Evolutionary conservation across 192 early-diverging fungal genomes (phyloP).

Genomic region (Linnemannia schmuckeri): DNA sequence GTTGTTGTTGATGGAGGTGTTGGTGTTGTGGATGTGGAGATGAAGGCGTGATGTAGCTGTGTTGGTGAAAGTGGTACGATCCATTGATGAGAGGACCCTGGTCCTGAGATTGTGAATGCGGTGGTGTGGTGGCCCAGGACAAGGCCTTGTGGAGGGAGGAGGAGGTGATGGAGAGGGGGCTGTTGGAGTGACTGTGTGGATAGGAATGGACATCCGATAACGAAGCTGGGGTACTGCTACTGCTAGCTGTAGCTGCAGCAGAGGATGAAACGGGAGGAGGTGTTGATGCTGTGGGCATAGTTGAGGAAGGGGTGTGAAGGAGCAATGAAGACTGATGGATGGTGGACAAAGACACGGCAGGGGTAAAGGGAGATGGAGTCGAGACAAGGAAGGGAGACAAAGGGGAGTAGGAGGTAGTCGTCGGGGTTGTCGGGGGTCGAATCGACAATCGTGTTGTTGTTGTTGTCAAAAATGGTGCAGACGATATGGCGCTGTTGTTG

Average conservation of each 20-base stretch:
- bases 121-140: neutral
- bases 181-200: neutral
- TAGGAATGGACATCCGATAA: constrained; percentile 3
- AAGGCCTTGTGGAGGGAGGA: neutral
- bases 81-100: neutral
- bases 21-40: neutral
- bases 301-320: neutral
- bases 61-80: neutral
- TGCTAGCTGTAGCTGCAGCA: neutral
- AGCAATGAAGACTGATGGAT: neutral
- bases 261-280: neutral
- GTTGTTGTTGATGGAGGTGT: neutral
- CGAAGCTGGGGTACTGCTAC: neutral
- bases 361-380: neutral
- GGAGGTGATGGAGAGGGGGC: neutral
- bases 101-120: neutral
- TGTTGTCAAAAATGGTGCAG: neutral
- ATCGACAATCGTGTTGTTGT: neutral
- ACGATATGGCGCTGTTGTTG: neutral
- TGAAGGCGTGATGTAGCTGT: neutral
- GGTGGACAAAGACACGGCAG: neutral
- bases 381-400: neutral
- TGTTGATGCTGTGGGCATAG: neutral
- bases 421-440: neutral
- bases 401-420: neutral